Percentiles rank a stretch among this genome's conserved stretches.
phyloP scores from a whole-genome alignment of 2,329 filamentous ascomycete species.

The Diplocarpon rosae region DNA sequence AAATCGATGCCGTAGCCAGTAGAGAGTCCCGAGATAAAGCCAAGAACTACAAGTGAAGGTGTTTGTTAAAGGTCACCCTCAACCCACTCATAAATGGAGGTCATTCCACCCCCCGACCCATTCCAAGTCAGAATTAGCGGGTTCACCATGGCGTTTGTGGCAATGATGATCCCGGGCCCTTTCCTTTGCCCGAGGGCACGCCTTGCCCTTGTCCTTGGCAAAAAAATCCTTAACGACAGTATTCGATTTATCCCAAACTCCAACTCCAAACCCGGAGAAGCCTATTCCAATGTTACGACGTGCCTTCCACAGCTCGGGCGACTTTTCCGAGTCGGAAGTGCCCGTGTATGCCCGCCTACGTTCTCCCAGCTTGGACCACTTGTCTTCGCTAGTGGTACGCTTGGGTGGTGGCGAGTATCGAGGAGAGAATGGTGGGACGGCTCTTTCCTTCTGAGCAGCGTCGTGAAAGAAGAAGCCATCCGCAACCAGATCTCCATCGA shows the following conservation, averaged over 20 bases:
- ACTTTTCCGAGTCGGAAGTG: slow-evolving; percentile 38
- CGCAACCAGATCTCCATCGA: slow-evolving; percentile 54
- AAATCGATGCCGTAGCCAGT: slow-evolving; percentile 10
- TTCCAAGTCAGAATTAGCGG: slow-evolving; percentile 58
- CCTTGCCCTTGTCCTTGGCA: slow-evolving; percentile 30
- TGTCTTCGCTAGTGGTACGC: slow-evolving; percentile 54
- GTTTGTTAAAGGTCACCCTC: slow-evolving; percentile 3
- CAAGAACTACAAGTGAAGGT: slow-evolving; percentile 42
- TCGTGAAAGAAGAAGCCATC: slow-evolving; percentile 69
- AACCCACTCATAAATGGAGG: slow-evolving; percentile 24
- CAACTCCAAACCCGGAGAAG: slow-evolving; percentile 35
- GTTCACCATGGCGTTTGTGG: slow-evolving; percentile 45
- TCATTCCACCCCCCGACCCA: slow-evolving; percentile 86
- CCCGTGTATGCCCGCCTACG: slow-evolving; percentile 59
- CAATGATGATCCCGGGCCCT: slow-evolving; percentile 42
- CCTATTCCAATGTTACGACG: slow-evolving; percentile 35
- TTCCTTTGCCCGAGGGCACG: slow-evolving; percentile 38
- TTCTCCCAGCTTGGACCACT: slow-evolving; percentile 83
- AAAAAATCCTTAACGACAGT: slow-evolving; percentile 28
- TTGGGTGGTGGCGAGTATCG: slow-evolving; percentile 59
- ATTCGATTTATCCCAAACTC: slow-evolving; percentile 26
- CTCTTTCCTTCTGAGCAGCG: slow-evolving; percentile 34
- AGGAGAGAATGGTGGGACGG: slow-evolving; percentile 29
- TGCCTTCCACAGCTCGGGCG: slow-evolving; percentile 29
- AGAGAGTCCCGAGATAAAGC: slow-evolving; percentile 10